phyloP scores from a whole-genome alignment of 176 grass and related monocot species.

The Chrysopogon serrulatus region DNA sequence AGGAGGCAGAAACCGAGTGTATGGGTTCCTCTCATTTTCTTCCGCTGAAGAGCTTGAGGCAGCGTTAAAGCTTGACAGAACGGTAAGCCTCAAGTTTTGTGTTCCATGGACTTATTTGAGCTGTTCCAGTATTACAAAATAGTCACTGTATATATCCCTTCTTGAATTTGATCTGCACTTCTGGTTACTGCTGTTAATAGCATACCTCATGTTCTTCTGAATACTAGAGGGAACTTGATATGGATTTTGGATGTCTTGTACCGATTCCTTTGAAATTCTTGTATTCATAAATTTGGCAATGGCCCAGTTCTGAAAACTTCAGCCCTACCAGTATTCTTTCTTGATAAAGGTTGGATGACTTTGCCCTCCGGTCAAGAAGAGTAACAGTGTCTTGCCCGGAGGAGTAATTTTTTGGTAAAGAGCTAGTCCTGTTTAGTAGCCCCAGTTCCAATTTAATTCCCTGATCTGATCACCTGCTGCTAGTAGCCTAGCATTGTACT shows the following conservation, averaged over 20 bases:
- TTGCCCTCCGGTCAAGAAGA: not conserved
- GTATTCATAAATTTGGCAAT: not conserved
- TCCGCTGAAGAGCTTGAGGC: slow-evolving; percentile 49
- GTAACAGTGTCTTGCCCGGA: not conserved
- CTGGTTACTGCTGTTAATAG: not conserved
- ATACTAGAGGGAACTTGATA: not conserved
- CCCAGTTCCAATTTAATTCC: not conserved
- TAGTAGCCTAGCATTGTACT: not conserved
- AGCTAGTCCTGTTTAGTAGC: not conserved
- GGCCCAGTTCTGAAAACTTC: not conserved
- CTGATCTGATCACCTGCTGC: not conserved
- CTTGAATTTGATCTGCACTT: not conserved
- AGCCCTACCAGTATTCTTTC: not conserved
- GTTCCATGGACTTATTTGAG: not conserved
- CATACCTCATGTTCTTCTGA: not conserved
- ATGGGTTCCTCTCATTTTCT: slow-evolving; percentile 72
- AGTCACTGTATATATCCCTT: not conserved
- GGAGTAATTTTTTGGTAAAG: not conserved
- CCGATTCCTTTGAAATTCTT: not conserved
- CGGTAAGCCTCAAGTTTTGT: slow-evolving; percentile 25
- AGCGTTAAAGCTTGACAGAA: slow-evolving; percentile 41
- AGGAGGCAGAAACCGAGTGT: slow-evolving; percentile 55
- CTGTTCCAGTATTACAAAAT: not conserved
- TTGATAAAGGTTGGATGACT: not conserved
- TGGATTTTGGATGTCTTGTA: not conserved